Evolutionary conservation across 768 basidiomycete genomes (phyloP).

Genomic region (Pisolithus marmoratus): DNA sequence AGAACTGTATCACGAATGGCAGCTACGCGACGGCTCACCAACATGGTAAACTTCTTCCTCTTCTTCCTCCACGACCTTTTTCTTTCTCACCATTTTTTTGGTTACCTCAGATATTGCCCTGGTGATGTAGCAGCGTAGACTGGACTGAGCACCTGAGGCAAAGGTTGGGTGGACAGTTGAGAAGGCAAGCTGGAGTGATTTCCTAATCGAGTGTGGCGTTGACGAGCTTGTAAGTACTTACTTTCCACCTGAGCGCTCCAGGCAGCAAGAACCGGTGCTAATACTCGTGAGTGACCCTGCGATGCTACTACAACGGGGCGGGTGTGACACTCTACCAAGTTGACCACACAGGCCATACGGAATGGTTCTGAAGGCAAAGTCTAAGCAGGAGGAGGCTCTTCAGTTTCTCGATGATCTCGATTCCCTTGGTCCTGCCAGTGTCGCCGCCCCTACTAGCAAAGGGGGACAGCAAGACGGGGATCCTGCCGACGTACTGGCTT

Average conservation of each 20-base stretch:
- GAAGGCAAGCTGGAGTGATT: too few species aligned
- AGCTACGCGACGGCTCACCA: constrained; percentile 29
- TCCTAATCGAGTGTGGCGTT: too few species aligned
- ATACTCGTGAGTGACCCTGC: too few species aligned
- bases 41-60: constrained; percentile 40
- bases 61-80: constrained; percentile 23
- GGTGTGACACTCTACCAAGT: background rate
- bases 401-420: constrained; percentile 90
- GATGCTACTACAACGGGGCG: too few species aligned
- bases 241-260: too few species aligned
- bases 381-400: constrained; percentile 84
- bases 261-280: too few species aligned
- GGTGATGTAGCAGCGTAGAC: background rate
- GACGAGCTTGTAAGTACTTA: too few species aligned
- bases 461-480: constrained; percentile 48
- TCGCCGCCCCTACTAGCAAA: constrained; percentile 14
- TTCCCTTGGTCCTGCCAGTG: constrained; percentile 25
- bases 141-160: too few species aligned
- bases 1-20: background rate
- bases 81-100: constrained; percentile 20
- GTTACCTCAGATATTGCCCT: background rate
- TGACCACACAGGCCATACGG: background rate
- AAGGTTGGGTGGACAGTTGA: too few species aligned
- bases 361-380: constrained; percentile 52
- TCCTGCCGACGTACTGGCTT: constrained; percentile 80